phyloP scores from a whole-genome alignment of 2,329 filamentous ascomycete genomes.

The Trichoderma sp. region DNA sequence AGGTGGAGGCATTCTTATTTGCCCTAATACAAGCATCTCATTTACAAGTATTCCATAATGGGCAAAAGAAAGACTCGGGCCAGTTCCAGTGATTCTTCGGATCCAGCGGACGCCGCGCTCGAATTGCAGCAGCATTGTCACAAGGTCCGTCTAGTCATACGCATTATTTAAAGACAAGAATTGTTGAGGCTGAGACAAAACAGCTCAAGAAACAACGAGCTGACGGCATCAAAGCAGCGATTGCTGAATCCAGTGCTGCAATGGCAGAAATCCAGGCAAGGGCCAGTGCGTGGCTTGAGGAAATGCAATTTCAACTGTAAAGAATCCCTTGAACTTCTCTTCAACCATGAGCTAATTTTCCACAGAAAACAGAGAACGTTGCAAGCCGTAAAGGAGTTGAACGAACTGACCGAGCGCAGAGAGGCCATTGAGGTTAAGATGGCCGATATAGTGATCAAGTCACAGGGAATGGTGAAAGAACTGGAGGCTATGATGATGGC shows the following conservation, averaged over 20 bases:
- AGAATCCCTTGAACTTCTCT: neutral
- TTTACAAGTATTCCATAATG: neutral
- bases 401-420: conserved; percentile 27
- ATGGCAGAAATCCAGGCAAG: conserved; percentile 28
- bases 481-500: conserved; percentile 32
- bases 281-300: conserved; percentile 24
- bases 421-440: conserved; percentile 30
- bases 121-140: conserved; percentile 30
- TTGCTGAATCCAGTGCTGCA: conserved; percentile 26
- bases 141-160: conserved; percentile 21
- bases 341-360: neutral
- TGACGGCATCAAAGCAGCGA: conserved; percentile 26
- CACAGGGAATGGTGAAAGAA: conserved; percentile 23
- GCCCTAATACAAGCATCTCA: neutral
- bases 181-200: neutral
- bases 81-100: conserved; percentile 23
- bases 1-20: neutral
- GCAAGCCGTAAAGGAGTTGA: conserved; percentile 22
- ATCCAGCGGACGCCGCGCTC: conserved; percentile 26
- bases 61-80: conserved; percentile 21
- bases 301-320: conserved; percentile 28
- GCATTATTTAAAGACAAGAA: neutral
- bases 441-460: conserved; percentile 24
- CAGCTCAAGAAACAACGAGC: conserved; percentile 34
- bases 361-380: conserved; percentile 23